Evolutionary conservation across 78 protist genomes (phyloP).

Genomic region (Dictyostelium firmibasis): DNA sequence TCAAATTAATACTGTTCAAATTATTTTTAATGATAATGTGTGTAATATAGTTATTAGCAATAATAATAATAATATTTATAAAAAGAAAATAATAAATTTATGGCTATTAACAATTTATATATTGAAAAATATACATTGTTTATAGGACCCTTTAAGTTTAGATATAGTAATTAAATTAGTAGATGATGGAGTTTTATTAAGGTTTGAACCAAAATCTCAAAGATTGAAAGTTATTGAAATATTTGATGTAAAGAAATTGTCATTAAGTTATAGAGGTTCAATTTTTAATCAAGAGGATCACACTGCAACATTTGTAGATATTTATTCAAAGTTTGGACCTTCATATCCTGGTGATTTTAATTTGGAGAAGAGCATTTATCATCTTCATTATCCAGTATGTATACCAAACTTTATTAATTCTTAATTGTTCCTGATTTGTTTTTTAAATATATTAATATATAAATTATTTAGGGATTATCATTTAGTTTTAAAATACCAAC

Average conservation of each 20-base stretch:
- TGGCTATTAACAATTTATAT: neutral
- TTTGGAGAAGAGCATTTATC: slow-evolving; percentile 50
- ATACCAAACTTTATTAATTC: neutral
- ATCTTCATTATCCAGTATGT: slow-evolving; percentile 82
- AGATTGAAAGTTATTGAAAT: slow-evolving; percentile 69
- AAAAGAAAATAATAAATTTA: neutral
- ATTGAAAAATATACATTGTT: neutral
- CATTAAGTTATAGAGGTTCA: slow-evolving; percentile 65
- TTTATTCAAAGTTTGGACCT: slow-evolving; percentile 81
- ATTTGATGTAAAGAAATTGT: slow-evolving; percentile 62
- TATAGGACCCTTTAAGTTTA: slow-evolving; percentile 77
- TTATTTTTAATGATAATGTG: slow-evolving; percentile 74
- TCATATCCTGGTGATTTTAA: slow-evolving; percentile 83
- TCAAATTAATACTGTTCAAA: slow-evolving; percentile 37
- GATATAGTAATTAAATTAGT: slow-evolving; percentile 78
- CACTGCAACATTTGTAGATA: slow-evolving; percentile 66
- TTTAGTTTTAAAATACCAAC: slow-evolving; percentile 79
- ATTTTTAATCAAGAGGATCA: slow-evolving; percentile 14
- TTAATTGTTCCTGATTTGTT: neutral
- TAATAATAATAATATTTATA: neutral
- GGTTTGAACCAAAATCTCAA: slow-evolving; percentile 79
- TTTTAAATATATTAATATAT: neutral
- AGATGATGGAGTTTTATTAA: slow-evolving; percentile 77
- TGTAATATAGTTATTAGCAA: neutral
- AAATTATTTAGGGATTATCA: slow-evolving; percentile 66